These are phyloP conservation scores for Butyriboletus appendiculatus DNA, from an alignment of 1,284 basidiomycete species.

Conservation along the genomic window DNA sequence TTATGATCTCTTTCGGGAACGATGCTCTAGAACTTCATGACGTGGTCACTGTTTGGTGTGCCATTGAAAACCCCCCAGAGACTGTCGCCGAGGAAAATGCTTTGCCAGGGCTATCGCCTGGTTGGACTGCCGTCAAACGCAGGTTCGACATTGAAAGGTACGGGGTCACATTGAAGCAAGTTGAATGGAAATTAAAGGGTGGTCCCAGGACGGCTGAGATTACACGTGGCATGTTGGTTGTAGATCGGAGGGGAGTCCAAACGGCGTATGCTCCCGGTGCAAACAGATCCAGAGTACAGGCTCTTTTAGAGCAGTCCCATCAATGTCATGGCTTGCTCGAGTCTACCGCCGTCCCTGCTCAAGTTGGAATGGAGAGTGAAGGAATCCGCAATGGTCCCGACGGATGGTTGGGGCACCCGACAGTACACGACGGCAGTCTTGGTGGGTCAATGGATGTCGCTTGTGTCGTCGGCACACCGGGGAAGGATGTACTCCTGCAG, in stretches of 20 bases:
- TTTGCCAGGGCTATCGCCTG: conserved; percentile 38
- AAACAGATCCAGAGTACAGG: conserved; percentile 63
- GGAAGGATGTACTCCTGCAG: conserved; percentile 47
- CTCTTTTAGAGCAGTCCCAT: conserved; percentile 44
- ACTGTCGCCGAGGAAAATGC: conserved; percentile 21
- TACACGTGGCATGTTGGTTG: conserved; percentile 76
- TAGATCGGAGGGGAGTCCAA: conserved; percentile 63
- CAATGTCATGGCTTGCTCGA: conserved; percentile 44
- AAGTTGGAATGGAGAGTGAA: conserved; percentile 47
- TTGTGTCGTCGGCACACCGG: conserved; percentile 60
- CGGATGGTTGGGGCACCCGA: conserved; percentile 20
- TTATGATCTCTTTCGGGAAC: conserved; percentile 72
- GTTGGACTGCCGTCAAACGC: conserved; percentile 57
- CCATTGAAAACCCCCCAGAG: conserved; percentile 63
- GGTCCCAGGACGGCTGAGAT: conserved; percentile 45
- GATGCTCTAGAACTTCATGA: conserved; percentile 89
- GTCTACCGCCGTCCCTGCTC: conserved; percentile 53
- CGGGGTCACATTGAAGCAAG: conserved; percentile 6
- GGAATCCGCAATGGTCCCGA: conserved; percentile 23
- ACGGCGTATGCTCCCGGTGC: conserved; percentile 60
- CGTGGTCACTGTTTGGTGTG: conserved; percentile 80
- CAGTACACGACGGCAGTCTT: conserved; percentile 21
- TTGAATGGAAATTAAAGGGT: conserved; percentile 1
- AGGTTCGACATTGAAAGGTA: conserved; percentile 72
- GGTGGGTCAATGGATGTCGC: conserved; percentile 44